Conservation (phyloP, 495 filamentous ascomycete species). For the Lichina pygmaea region DNA sequence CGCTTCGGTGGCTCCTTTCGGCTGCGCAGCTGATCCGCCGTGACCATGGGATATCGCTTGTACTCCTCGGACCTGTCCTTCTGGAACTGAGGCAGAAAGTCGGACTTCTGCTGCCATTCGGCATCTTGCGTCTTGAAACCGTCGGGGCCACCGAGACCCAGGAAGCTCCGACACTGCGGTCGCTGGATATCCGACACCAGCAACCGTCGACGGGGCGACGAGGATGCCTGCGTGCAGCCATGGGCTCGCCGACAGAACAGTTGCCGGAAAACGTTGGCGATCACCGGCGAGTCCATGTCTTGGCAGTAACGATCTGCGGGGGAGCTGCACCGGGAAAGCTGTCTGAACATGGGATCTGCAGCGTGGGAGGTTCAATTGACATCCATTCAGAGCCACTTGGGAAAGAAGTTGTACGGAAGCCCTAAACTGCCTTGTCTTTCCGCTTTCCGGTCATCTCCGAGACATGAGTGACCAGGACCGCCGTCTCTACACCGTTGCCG, state of each 20-base stretch:
- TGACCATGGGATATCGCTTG: constrained; percentile 54
- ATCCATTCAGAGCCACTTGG: not conserved
- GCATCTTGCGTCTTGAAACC: constrained; percentile 15
- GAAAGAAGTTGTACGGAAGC: not conserved
- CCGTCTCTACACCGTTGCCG: constrained; percentile 20
- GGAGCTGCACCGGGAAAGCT: not conserved
- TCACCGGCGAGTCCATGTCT: constrained; percentile 57
- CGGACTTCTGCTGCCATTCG: constrained; percentile 58
- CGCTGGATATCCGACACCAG: constrained; percentile 8
- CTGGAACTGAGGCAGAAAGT: constrained; percentile 23
- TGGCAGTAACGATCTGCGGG: not conserved
- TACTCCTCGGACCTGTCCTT: constrained; percentile 58
- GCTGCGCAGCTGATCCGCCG: constrained; percentile 43
- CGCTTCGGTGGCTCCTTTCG: constrained; percentile 51
- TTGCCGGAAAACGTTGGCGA: constrained; percentile 55
- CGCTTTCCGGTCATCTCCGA: not conserved
- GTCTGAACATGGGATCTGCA: too few species aligned
- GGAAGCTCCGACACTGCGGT: constrained; percentile 3
- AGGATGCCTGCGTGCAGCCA: constrained; percentile 29
- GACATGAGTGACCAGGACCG: not conserved
- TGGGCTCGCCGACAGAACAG: constrained; percentile 40
- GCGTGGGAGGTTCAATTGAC: not conserved
- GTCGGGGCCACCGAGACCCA: constrained; percentile 3
- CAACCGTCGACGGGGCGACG: constrained; percentile 15
- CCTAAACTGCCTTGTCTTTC: not conserved